phyloP scores from a whole-genome alignment of 805 yeast genomes.

The Saturnispora ahearnii region DNA sequence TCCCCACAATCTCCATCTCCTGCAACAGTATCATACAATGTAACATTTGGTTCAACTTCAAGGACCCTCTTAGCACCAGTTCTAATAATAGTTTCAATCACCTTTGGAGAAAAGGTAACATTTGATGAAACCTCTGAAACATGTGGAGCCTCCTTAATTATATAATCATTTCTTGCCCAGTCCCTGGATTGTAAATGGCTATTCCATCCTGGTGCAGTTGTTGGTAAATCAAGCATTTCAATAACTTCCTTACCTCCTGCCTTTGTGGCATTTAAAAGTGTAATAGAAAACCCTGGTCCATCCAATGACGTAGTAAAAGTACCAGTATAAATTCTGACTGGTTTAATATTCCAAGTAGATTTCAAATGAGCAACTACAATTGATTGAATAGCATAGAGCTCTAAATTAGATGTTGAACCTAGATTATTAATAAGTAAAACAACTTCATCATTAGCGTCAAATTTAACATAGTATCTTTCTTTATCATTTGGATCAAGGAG shows the following conservation, averaged over 20 bases:
- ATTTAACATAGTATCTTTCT: constrained; percentile 77
- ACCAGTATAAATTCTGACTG: constrained; percentile 63
- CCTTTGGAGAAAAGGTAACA: constrained; percentile 24
- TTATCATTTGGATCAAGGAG: constrained; percentile 53
- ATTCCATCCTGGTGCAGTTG: constrained; percentile 82
- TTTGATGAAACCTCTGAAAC: constrained; percentile 11
- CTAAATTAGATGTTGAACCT: constrained; percentile 83
- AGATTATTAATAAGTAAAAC: constrained; percentile 72
- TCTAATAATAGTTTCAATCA: constrained; percentile 30
- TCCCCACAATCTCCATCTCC: constrained; percentile 99
- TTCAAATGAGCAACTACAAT: constrained; percentile 46
- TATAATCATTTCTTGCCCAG: constrained; percentile 15
- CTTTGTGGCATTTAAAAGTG: constrained; percentile 61
- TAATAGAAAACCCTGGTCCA: constrained; percentile 86
- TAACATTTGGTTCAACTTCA: constrained; percentile 72
- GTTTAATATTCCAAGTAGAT: constrained; percentile 44
- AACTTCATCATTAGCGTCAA: constrained; percentile 49
- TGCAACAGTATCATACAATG: constrained; percentile 76
- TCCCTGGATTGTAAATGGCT: constrained; percentile 27
- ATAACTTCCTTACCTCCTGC: constrained; percentile 40
- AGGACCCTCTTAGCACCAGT: constrained; percentile 45
- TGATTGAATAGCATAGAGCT: constrained; percentile 62
- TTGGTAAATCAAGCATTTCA: constrained; percentile 56
- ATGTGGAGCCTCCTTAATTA: constrained; percentile 24
- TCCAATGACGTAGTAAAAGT: constrained; percentile 83